Base-by-base conservation (phyloP, 2,329 filamentous ascomycete species). In the Cladosporium velox region DNA sequence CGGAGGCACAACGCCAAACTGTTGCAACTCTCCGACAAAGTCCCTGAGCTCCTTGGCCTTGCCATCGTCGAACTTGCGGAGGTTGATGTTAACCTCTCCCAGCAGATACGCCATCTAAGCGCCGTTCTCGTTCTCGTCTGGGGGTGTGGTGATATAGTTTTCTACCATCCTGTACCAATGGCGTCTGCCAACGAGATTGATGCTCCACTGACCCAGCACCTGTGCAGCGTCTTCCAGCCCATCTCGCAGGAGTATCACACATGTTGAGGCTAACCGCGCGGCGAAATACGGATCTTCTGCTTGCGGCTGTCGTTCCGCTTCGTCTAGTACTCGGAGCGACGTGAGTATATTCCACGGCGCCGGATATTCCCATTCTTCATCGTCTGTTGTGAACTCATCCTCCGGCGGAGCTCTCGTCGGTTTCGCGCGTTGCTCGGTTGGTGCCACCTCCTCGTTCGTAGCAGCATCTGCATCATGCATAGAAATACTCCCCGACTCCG, bases 121-220 rank as follows among this genome's bases (percentile, higher is more conserved):
- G 12, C 21, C 44, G 15, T 54, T 32, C 30, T 62, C 59, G 21
- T 35, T 52, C 5, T 41, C 47, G 12, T 18, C n/a, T 30, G 47
- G 54, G 18, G 47, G 30, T 15, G 59, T 30, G 6, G 47, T 52
- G 10, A 26, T 15, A 30, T 54, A 26, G 1, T 10, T 11, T 8
- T 38, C 59, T 6, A 62, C 47, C 30, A 30, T 54, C 28, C 15
- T 41, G 18, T 62, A 47, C 59, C 59, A 62, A 4, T 14, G 15
- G 11, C 51, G 28, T 15, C 51, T 52, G n/a, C 59, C 59, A 7
- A 62, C 59, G 30, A 62, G n/a, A n/a, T 62, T 14, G 14, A 62
- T 49, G 59, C 59, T 62, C 59, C 59, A 62, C 14, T 54, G 59
- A 14, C 59, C 44, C 2, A 62, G 59, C 14, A 14, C 21, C 15